phyloP scores from a whole-genome alignment of 768 basidiomycete species.

The Leucogyrophana mollusca region DNA sequence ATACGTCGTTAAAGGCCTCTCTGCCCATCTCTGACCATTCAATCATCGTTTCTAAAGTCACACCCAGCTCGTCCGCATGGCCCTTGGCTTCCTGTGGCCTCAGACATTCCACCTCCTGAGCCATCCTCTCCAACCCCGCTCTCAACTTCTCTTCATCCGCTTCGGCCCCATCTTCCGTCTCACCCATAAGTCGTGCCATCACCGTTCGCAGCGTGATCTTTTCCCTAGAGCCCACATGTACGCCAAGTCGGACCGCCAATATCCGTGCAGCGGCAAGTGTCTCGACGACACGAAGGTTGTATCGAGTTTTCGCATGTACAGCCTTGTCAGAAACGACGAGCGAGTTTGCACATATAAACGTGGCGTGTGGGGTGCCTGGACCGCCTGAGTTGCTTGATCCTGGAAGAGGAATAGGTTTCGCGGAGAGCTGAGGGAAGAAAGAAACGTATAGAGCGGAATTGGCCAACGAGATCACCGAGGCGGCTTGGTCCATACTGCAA shows the following conservation, averaged over 20 bases:
- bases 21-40: constrained; percentile 55
- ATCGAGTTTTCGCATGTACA: constrained; percentile 69
- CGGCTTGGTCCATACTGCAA: constrained; percentile 85
- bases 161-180: constrained; percentile 37
- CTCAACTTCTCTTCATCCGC: constrained; percentile 45
- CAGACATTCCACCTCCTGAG: constrained; percentile 50
- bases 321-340: constrained; percentile 82
- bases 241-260: constrained; percentile 57
- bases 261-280: constrained; percentile 78
- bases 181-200: constrained; percentile 53
- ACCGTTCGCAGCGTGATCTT: constrained; percentile 69
- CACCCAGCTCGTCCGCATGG: constrained; percentile 50
- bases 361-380: constrained; percentile 23
- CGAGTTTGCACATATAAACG: constrained; percentile 41
- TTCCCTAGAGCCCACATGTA: constrained; percentile 36
- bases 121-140: constrained; percentile 45
- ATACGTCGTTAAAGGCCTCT: constrained; percentile 60
- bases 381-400: constrained; percentile 18
- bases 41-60: constrained; percentile 76
- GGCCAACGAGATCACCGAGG: constrained; percentile 74
- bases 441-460: constrained; percentile 75
- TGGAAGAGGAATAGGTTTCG: constrained; percentile 66
- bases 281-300: constrained; percentile 93
- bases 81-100: constrained; percentile 35
- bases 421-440: constrained; percentile 74